Evolutionary conservation across 208 protist genomes (phyloP), one percentile per base, ranked within the genome.

Genomic region (Trypanosoma grayi): DNA sequence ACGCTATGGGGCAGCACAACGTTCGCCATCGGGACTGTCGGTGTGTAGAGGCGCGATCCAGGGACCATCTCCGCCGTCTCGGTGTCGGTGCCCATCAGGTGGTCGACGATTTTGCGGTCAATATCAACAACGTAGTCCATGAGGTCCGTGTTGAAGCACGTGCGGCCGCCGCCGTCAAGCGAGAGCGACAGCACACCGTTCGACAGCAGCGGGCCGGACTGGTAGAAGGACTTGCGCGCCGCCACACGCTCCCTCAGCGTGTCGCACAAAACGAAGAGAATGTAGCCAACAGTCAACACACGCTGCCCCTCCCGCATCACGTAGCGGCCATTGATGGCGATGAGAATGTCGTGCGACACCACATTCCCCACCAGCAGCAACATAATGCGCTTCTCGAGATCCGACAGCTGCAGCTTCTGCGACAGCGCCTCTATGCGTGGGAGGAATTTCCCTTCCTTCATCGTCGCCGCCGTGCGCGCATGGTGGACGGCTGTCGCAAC

Each of bases 71-170:
- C 89, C 7, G 75, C 60, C 27, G 90, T 94, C 60, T 95, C 89
- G 5, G 75, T 93, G 18, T 92, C 81, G 13, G 81, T 88, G 33
- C 91, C 91, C 85, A 94, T 93, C 25, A 97, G 60, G 47, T 91
- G 82, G 58, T 97, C 93, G 4, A 97, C 83, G 54, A 97, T 97
- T 68, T 92, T 93, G 27, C 90, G 78, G 66, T 97, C 91, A 65
- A 97, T 93, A 46, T 96, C 87, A 18, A 89, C 84, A 54, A 82
- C 56, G 65, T 92, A 97, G 45, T 97, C 90, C 85, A 94, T 95
- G 28, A 97, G 73, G 50, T 97, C 90, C 58, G 85, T 92, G 73
- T 95, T 95, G 68, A 93, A 92, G 66, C 78, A 81, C 34, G 71
- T 79, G 44, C 79, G 75, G 9, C 72, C 65, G 39, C 45, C 52